Evolutionary conservation across 768 basidiomycete species (phyloP).

Genomic region (Suillus bovinus): DNA sequence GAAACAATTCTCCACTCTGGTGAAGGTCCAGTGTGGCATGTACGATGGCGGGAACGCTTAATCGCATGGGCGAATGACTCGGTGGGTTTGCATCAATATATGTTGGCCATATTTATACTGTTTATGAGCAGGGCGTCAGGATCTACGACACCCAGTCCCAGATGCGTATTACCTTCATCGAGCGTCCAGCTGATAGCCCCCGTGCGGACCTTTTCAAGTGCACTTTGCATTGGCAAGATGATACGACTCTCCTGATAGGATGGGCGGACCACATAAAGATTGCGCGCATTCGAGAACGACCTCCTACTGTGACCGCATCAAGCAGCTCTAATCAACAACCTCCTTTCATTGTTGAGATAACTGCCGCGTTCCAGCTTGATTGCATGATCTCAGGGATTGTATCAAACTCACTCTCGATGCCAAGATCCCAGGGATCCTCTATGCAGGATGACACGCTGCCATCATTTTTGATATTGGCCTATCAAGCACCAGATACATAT

Average conservation of each 20-base stretch:
- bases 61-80: slow-evolving; percentile 97
- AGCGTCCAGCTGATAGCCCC: slow-evolving; percentile 79
- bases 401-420: slow-evolving; percentile 58
- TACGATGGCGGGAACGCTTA: slow-evolving; percentile 80
- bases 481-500: slow-evolving; percentile 74
- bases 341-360: slow-evolving; percentile 80
- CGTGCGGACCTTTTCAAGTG: slow-evolving; percentile 95
- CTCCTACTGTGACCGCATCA: slow-evolving; percentile 43
- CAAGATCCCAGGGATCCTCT: slow-evolving; percentile 19
- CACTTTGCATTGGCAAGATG: slow-evolving; percentile 89
- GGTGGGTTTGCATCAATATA: slow-evolving; percentile 44
- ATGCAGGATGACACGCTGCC: slow-evolving; percentile 43
- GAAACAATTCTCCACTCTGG: slow-evolving; percentile 79
- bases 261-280: slow-evolving; percentile 97
- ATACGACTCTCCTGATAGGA: slow-evolving; percentile 83
- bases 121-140: slow-evolving; percentile 75
- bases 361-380: slow-evolving; percentile 89
- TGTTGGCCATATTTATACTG: slow-evolving; percentile 6
- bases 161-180: slow-evolving; percentile 81
- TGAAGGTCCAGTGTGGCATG: slow-evolving; percentile 95
- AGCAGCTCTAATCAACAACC: slow-evolving; percentile 48
- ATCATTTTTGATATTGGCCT: slow-evolving; percentile 86
- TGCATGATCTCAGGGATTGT: slow-evolving; percentile 93
- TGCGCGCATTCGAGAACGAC: slow-evolving; percentile 70
- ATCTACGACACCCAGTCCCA: slow-evolving; percentile 84